phyloP scores from a whole-genome alignment of 2,329 filamentous ascomycete genomes.

The Cladosporium halotolerans region DNA sequence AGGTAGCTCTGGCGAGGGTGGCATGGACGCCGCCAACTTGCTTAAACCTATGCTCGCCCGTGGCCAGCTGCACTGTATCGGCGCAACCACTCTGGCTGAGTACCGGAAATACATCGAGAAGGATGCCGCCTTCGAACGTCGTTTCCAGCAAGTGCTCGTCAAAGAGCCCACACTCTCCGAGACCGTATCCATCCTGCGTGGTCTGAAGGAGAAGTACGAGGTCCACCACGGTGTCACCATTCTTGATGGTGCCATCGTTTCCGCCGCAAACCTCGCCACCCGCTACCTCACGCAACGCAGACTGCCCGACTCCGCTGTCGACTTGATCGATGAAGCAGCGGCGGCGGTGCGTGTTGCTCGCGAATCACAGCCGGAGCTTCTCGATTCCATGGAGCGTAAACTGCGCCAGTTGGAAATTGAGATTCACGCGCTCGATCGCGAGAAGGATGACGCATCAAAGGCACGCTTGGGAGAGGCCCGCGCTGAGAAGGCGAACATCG shows the following conservation, averaged over 20 bases:
- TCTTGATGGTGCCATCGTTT: slow-evolving; percentile 84
- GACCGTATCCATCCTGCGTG: slow-evolving; percentile 96
- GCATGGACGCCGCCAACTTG: slow-evolving; percentile 97
- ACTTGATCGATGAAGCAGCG: slow-evolving; percentile 91
- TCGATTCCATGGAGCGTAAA: slow-evolving; percentile 88
- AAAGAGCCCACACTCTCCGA: slow-evolving; percentile 86
- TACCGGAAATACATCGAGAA: slow-evolving; percentile 99
- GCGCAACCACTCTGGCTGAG: slow-evolving; percentile 88
- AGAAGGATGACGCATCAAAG: slow-evolving; percentile 91
- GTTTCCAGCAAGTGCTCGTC: slow-evolving; percentile 96
- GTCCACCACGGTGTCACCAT: slow-evolving; percentile 98
- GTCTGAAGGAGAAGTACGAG: slow-evolving; percentile 95
- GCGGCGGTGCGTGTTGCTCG: slow-evolving; percentile 92
- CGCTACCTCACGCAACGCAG: slow-evolving; percentile 87
- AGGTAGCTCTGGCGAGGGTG: slow-evolving; percentile 86
- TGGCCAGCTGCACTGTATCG: slow-evolving; percentile 95
- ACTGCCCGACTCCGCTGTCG: slow-evolving; percentile 92
- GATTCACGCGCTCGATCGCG: slow-evolving; percentile 87
- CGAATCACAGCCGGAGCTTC: slow-evolving; percentile 91
- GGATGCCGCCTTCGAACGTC: slow-evolving; percentile 93
- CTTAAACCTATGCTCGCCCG: slow-evolving; percentile 97
- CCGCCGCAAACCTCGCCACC: slow-evolving; percentile 83
- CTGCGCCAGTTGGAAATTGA: slow-evolving; percentile 91
- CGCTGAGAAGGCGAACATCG: slow-evolving; percentile 86
- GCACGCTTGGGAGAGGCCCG: slow-evolving; percentile 73